A percentile compares a stretch with the other conserved stretches of the same genome.
phyloP scores from a whole-genome alignment of 31 red algal species.

The Asparagopsis taxiformis region DNA sequence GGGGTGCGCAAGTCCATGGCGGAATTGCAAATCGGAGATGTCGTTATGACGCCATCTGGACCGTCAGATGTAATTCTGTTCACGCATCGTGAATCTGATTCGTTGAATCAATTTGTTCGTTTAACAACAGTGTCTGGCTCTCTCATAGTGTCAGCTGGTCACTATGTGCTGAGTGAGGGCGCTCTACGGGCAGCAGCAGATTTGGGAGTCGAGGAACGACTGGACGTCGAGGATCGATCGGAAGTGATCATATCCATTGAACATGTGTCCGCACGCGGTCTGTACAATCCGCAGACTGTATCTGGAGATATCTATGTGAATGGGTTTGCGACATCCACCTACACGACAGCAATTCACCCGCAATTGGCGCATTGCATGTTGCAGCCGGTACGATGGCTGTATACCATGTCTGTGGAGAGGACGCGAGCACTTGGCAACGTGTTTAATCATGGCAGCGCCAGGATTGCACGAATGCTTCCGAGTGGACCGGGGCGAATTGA shows the following conservation, averaged over 20 bases:
- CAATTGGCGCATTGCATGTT: constrained; percentile 30
- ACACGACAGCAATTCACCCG: constrained; percentile 46
- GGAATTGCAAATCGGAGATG: constrained; percentile 42
- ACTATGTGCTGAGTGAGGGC: constrained; percentile 45
- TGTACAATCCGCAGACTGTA: constrained; percentile 78
- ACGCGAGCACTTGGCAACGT: background rate
- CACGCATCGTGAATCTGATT: constrained; percentile 28
- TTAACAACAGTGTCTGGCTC: constrained; percentile 9
- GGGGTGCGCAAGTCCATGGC: constrained; percentile 20
- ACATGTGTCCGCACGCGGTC: constrained; percentile 1
- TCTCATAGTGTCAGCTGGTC: constrained; percentile 33
- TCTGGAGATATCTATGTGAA: constrained; percentile 66
- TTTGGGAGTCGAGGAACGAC: constrained; percentile 20
- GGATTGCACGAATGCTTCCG: constrained; percentile 5
- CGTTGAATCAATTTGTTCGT: constrained; percentile 16
- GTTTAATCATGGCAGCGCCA: constrained; percentile 3
- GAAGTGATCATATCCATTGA: constrained; percentile 1
- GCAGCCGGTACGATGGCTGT: constrained; percentile 30
- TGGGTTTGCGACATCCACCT: constrained; percentile 44
- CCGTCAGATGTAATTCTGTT: constrained; percentile 47
- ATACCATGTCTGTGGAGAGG: constrained; percentile 5
- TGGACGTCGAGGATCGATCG: constrained; percentile 8
- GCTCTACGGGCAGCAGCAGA: constrained; percentile 22
- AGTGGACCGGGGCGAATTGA: too few species aligned
- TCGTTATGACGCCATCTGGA: constrained; percentile 17